These are phyloP conservation scores for Conticribra guillardii DNA, from an alignment of 108 stramenopile species.

Conservation along the genomic window DNA sequence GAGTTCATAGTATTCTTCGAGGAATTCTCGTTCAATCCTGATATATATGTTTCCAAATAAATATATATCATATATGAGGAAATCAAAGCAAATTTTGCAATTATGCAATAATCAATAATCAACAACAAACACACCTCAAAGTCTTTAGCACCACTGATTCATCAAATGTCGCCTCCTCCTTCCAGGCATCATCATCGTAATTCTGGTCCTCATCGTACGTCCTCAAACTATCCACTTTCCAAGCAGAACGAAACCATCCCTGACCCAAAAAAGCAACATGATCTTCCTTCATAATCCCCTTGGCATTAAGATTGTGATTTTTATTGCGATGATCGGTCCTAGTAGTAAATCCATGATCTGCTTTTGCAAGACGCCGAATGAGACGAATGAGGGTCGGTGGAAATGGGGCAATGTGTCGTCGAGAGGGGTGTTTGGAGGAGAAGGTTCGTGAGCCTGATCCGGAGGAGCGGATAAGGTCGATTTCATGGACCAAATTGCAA, in stretches of 20 bases:
- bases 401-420: slow-evolving; percentile 25
- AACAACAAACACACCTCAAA: slow-evolving; percentile 50
- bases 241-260: slow-evolving; percentile 87
- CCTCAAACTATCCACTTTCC: slow-evolving; percentile 52
- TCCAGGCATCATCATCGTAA: slow-evolving; percentile 39
- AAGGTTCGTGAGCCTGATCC: slow-evolving; percentile 27
- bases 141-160: slow-evolving; percentile 78
- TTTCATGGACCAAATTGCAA: slow-evolving; percentile 84
- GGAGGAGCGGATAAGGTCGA: slow-evolving; percentile 49
- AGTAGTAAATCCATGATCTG: no score
- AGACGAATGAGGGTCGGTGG: slow-evolving; percentile 17
- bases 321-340: slow-evolving; percentile 6
- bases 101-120: neutral
- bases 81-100: neutral
- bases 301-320: slow-evolving; percentile 33
- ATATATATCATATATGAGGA: neutral
- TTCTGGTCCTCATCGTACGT: slow-evolving; percentile 26
- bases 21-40: slow-evolving; percentile 75
- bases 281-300: slow-evolving; percentile 32
- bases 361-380: slow-evolving; percentile 2
- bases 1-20: slow-evolving; percentile 81
- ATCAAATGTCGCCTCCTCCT: neutral
- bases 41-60: neutral
- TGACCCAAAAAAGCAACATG: slow-evolving; percentile 66
- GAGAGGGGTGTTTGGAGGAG: slow-evolving; percentile 2